phyloP scores from a whole-genome alignment of 2,329 filamentous ascomycete genomes.

The Trichoderma gracile region DNA sequence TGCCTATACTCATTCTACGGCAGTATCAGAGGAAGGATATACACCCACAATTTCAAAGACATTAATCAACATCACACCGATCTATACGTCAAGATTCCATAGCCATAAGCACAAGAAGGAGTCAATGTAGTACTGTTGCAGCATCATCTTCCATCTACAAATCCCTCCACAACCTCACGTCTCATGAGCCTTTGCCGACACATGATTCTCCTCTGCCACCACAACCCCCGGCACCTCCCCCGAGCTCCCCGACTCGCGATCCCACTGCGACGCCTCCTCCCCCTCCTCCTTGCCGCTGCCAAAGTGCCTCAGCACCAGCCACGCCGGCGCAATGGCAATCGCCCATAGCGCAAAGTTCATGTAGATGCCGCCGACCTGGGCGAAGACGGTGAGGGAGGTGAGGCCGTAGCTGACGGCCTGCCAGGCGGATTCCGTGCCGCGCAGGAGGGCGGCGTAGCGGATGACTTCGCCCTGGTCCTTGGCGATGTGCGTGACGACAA shows the following conservation, averaged over 20 bases:
- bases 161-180: not conserved
- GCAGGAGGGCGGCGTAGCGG: conserved; percentile 65
- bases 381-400: conserved; percentile 62
- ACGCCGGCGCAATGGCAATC: conserved; percentile 62
- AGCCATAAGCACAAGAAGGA: too few species aligned
- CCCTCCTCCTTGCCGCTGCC: conserved; percentile 23
- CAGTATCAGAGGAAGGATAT: too few species aligned
- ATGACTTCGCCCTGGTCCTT: conserved; percentile 63
- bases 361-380: conserved; percentile 65
- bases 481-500: conserved; percentile 67
- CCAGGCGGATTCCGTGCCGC: conserved; percentile 71
- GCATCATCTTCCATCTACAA: not conserved
- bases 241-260: conserved; percentile 15
- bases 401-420: conserved; percentile 73
- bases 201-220: not conserved
- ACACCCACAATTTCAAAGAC: too few species aligned
- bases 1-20: too few species aligned
- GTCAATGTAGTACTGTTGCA: too few species aligned
- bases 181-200: conserved; percentile 7
- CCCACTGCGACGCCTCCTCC: conserved; percentile 15
- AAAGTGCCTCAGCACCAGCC: conserved; percentile 60
- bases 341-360: conserved; percentile 71
- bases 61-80: too few species aligned
- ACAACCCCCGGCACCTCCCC: not conserved
- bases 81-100: too few species aligned